Percentiles rank a stretch among this genome's conserved stretches.
Conservation (phyloP, 306 rosid genomes). For the Inga oerstediana region DNA sequence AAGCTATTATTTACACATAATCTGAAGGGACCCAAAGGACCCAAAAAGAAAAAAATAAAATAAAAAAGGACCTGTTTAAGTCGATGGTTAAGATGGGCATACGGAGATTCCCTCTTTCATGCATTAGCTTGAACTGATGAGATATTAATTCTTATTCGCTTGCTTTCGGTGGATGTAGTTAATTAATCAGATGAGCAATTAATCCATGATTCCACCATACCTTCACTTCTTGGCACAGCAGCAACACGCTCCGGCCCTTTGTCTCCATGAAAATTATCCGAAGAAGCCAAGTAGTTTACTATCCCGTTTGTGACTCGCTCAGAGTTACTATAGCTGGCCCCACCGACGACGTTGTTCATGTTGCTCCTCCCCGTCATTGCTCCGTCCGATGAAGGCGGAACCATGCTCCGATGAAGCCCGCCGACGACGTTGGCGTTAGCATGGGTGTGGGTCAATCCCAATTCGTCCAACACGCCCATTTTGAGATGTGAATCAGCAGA, state of each 20-base stretch:
- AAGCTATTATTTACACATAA: constrained; percentile 62
- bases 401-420: constrained; percentile 41
- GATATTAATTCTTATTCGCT: constrained; percentile 27
- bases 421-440: constrained; percentile 24
- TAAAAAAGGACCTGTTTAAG: constrained; percentile 33
- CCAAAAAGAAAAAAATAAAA: not conserved
- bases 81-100: constrained; percentile 47
- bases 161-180: constrained; percentile 3
- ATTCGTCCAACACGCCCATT: constrained; percentile 53
- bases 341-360: constrained; percentile 29
- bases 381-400: constrained; percentile 42
- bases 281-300: constrained; percentile 45
- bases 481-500: constrained; percentile 35
- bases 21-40: constrained; percentile 27
- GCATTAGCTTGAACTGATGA: constrained; percentile 39
- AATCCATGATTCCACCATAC: constrained; percentile 97
- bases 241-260: constrained; percentile 53
- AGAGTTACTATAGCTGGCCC: constrained; percentile 23
- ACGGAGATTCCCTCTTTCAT: constrained; percentile 49
- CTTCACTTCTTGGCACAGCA: constrained; percentile 62
- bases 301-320: constrained; percentile 39
- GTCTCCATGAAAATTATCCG: constrained; percentile 52
- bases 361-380: constrained; percentile 29
- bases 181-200: constrained; percentile 70
- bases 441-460: constrained; percentile 53